Evolutionary conservation across 305 asterid genomes (phyloP).

Genomic region (Fraxinus sp.): DNA sequence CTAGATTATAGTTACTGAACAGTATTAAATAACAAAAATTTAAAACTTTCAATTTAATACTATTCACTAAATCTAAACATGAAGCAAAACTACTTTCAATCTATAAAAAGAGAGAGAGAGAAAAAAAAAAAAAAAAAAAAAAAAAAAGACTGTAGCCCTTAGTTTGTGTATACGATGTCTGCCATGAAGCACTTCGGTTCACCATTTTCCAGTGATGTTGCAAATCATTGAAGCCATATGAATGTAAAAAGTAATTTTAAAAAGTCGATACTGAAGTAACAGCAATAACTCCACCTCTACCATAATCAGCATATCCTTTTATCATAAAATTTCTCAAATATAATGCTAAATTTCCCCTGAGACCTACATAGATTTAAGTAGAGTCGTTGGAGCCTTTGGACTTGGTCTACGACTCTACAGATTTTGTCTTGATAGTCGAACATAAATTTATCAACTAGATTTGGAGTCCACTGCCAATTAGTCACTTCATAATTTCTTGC

Average conservation of each 20-base stretch:
- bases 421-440: neutral
- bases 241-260: too few species aligned
- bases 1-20: too few species aligned
- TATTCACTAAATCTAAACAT: too few species aligned
- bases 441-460: neutral
- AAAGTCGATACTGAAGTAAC: too few species aligned
- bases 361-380: neutral
- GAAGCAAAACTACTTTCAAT: too few species aligned
- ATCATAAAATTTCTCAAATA: conserved; percentile 1
- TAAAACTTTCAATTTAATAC: too few species aligned
- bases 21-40: too few species aligned
- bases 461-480: neutral
- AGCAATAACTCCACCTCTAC: neutral
- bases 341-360: neutral
- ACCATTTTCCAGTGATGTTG: neutral
- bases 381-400: neutral
- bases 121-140: too few species aligned
- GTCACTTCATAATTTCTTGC: neutral
- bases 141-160: neutral
- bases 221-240: neutral
- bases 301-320: conserved; percentile 3
- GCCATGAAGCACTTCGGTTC: neutral
- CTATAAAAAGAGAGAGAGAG: too few species aligned
- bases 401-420: neutral
- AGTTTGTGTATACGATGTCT: neutral